Percentiles rank a stretch among this genome's conserved stretches.
Evolutionary conservation across 2,329 filamentous ascomycete genomes (phyloP).

Genomic region (Arthroderma sp.): DNA sequence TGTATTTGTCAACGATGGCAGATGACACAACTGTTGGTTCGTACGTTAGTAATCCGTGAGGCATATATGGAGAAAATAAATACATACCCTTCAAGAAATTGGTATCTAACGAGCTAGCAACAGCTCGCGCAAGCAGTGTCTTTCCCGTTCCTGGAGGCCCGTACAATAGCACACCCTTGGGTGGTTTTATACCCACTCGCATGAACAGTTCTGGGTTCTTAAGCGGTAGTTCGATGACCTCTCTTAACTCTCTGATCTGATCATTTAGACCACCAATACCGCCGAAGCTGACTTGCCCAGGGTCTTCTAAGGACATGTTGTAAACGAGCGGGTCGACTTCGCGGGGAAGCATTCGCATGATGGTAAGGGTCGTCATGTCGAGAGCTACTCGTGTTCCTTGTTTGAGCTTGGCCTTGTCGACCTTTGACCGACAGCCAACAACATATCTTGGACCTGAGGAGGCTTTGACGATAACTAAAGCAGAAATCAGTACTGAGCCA

Average conservation of each 20-base stretch:
- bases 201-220: slow-evolving; percentile 98
- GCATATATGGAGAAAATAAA: not conserved
- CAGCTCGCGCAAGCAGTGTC: slow-evolving; percentile 83
- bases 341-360: slow-evolving; percentile 98
- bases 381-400: slow-evolving; percentile 95
- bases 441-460: slow-evolving; percentile 96
- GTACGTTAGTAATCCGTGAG: not conserved
- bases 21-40: slow-evolving; percentile 73
- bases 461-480: slow-evolving; percentile 87
- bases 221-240: slow-evolving; percentile 93
- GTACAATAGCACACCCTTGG: slow-evolving; percentile 92
- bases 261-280: slow-evolving; percentile 97
- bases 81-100: slow-evolving; percentile 87
- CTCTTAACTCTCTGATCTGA: slow-evolving; percentile 90
- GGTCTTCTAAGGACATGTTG: slow-evolving; percentile 99
- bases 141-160: slow-evolving; percentile 95
- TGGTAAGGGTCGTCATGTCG: slow-evolving; percentile 98
- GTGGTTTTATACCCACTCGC: slow-evolving; percentile 95
- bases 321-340: slow-evolving; percentile 98
- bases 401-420: slow-evolving; percentile 94
- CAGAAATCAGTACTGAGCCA: slow-evolving; percentile 6
- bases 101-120: slow-evolving; percentile 91
- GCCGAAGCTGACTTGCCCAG: slow-evolving; percentile 92
- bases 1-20: slow-evolving; percentile 98
- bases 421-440: slow-evolving; percentile 94